Percentiles rank a stretch among this genome's conserved stretches.
Conservation (phyloP, 106 monocot species). For the Dendrobium chrysotoxum region DNA sequence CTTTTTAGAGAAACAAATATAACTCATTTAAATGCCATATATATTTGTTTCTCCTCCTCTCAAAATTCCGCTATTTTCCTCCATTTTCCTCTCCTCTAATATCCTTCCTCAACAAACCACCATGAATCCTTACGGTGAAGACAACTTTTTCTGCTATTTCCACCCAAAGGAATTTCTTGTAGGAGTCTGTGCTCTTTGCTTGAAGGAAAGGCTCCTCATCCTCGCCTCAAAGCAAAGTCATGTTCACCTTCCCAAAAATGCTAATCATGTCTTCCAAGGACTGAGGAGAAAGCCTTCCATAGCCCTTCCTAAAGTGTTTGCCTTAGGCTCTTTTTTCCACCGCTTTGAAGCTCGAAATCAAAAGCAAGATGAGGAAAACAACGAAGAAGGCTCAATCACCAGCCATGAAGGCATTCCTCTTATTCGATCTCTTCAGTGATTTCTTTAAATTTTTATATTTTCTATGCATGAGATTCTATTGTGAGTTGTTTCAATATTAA, state of each 20-base stretch:
- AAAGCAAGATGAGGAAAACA: not conserved
- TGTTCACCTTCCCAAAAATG: slow-evolving; percentile 5
- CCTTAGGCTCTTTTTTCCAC: not conserved
- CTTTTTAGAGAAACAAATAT: no score
- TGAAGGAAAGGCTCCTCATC: slow-evolving; percentile 71
- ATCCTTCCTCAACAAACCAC: not conserved
- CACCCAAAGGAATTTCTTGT: slow-evolving; percentile 59
- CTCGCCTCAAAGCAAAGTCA: slow-evolving; percentile 49
- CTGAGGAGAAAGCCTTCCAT: slow-evolving; percentile 2
- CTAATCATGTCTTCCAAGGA: not conserved
- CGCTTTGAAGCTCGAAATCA: not conserved
- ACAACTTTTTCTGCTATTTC: slow-evolving; percentile 40
- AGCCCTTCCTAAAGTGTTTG: not conserved
- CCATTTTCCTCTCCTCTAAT: no score
- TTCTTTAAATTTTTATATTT: not conserved
- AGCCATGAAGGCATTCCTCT: slow-evolving; percentile 2
- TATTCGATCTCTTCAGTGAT: not conserved
- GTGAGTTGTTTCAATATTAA: no score
- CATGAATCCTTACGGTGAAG: slow-evolving; percentile 10
- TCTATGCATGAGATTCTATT: not conserved
- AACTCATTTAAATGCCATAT: no score
- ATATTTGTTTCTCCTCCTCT: no score
- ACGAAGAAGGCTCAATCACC: not conserved
- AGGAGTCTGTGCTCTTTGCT: slow-evolving; percentile 78
- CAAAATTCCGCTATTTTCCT: no score